These are phyloP conservation scores for Tricholoma sp. DNA, from an alignment of 768 basidiomycete genomes.

Conservation along the genomic window DNA sequence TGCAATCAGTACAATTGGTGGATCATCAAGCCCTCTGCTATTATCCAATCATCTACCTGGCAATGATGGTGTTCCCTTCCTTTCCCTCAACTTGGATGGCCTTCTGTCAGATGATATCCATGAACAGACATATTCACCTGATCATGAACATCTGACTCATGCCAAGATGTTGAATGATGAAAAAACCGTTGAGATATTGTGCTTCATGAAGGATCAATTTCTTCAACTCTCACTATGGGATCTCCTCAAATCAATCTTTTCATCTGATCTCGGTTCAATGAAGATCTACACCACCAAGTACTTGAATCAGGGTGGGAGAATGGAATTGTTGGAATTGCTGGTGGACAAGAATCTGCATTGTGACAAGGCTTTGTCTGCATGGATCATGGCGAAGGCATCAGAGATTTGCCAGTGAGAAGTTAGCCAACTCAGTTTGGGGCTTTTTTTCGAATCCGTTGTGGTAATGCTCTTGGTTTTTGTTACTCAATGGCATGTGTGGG, in stretches of 20 bases:
- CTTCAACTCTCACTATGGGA: neutral
- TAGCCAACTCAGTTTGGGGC: neutral
- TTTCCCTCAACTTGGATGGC: neutral
- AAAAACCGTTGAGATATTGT: neutral
- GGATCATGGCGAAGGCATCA: neutral
- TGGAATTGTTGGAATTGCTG: neutral
- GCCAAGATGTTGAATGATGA: neutral
- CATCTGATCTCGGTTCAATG: neutral
- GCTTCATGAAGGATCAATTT: neutral
- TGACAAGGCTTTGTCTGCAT: neutral
- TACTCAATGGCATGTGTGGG: too few species aligned
- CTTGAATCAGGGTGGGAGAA: neutral
- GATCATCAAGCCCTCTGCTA: neutral
- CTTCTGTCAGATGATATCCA: neutral
- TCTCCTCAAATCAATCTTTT: neutral
- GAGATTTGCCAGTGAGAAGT: neutral
- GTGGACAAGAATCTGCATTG: neutral
- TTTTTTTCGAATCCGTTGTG: too few species aligned
- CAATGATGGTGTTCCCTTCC: neutral
- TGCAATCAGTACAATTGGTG: neutral
- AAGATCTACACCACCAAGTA: neutral
- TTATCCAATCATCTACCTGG: neutral
- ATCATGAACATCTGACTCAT: neutral
- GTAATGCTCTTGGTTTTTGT: too few species aligned
- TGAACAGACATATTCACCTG: neutral